Evolutionary conservation across 768 basidiomycete species (phyloP).

Genomic region (Strobilomyces dryophilus): DNA sequence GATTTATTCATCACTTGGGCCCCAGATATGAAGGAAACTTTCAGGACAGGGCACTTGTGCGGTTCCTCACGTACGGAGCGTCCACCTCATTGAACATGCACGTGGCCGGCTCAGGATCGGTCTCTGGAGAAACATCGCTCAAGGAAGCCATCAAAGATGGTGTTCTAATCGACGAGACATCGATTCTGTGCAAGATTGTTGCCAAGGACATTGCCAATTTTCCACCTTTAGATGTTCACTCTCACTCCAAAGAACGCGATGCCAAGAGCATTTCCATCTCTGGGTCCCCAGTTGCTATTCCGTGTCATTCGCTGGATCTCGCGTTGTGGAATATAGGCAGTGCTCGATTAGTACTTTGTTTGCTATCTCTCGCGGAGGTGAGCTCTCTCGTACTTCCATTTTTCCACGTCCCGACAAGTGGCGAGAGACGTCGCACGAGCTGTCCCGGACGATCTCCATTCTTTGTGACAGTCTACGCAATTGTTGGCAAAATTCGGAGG

Average conservation of each 20-base stretch:
- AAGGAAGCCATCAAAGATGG: constrained; percentile 41
- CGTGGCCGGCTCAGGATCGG: constrained; percentile 48
- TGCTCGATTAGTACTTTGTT: constrained; percentile 61
- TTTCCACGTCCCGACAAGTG: background rate
- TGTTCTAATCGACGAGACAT: constrained; percentile 33
- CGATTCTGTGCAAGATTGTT: constrained; percentile 40
- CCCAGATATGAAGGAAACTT: constrained; percentile 75
- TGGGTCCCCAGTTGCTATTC: constrained; percentile 61
- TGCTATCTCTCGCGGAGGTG: constrained; percentile 77
- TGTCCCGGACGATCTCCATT: constrained; percentile 68
- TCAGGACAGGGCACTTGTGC: constrained; percentile 64
- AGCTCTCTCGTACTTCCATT: constrained; percentile 12
- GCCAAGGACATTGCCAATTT: constrained; percentile 19
- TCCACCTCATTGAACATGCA: constrained; percentile 82
- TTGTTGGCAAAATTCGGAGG: constrained; percentile 92
- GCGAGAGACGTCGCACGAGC: constrained; percentile 65
- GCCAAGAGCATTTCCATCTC: background rate
- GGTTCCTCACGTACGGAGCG: constrained; percentile 82
- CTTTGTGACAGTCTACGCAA: constrained; percentile 74
- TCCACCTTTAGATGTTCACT: constrained; percentile 10
- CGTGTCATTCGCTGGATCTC: constrained; percentile 62
- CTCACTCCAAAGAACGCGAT: background rate
- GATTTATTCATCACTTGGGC: constrained; percentile 77
- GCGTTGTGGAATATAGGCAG: constrained; percentile 84
- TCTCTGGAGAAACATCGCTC: constrained; percentile 36